phyloP scores from a whole-genome alignment of 1,284 basidiomycete genomes.

The Ceratobasidium sp. region DNA sequence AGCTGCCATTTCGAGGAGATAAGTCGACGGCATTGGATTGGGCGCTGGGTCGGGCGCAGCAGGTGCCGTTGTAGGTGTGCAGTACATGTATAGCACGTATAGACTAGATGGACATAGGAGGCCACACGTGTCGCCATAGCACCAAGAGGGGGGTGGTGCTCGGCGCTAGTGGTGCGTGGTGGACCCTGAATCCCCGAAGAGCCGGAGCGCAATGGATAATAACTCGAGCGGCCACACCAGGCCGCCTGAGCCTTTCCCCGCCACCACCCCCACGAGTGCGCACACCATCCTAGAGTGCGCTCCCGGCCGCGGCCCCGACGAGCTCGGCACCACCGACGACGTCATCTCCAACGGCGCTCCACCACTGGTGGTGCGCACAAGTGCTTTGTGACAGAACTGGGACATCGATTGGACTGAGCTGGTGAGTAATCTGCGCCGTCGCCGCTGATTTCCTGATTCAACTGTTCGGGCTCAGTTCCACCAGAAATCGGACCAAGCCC shows the following conservation, averaged over 20 bases:
- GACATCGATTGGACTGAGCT: no score
- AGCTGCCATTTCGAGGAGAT: not conserved
- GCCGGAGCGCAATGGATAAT: not conserved
- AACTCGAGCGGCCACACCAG: conserved; percentile 14
- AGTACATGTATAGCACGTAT: no score
- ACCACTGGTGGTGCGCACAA: not conserved
- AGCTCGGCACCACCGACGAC: conserved; percentile 9
- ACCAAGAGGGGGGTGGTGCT: not conserved
- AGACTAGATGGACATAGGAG: conserved; percentile 17
- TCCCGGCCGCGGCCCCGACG: not conserved
- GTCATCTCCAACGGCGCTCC: conserved; percentile 5
- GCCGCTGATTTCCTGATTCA: conserved; percentile 29
- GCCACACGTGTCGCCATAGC: not conserved
- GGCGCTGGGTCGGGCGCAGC: not conserved
- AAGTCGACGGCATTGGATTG: no score
- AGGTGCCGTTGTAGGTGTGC: no score
- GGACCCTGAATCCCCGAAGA: not conserved
- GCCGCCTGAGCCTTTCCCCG: not conserved
- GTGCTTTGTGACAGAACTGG: no score
- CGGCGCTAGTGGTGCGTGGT: not conserved
- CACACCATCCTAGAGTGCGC: not conserved
- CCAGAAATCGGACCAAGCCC: conserved; percentile 32
- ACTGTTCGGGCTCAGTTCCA: conserved; percentile 29
- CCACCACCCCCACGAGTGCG: conserved; percentile 16
- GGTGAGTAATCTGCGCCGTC: conserved; percentile 5